These are phyloP conservation scores for Coffea eugenioides DNA, from an alignment of 257 asterid species.

Conservation along the genomic window DNA sequence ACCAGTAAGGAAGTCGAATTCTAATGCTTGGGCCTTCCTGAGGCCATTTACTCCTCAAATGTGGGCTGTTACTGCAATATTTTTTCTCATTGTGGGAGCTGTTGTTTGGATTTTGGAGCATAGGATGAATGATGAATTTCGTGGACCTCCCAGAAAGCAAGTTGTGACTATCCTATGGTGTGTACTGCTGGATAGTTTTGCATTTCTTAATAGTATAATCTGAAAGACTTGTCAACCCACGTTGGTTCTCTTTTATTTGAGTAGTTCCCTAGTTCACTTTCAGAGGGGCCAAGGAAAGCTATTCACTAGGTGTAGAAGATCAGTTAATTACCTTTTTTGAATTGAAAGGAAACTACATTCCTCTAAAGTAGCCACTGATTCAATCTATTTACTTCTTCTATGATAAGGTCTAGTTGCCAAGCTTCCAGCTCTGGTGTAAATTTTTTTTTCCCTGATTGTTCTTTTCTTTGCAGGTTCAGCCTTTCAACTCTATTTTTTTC, in stretches of 20 bases:
- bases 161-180: conserved; percentile 52
- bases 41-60: conserved; percentile 45
- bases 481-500: conserved; percentile 37
- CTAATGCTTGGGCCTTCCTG: conserved; percentile 50
- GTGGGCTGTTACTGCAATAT: conserved; percentile 49
- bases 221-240: background rate
- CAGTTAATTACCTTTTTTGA: background rate
- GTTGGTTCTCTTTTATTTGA: background rate
- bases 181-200: conserved; percentile 1
- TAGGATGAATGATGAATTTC: conserved; percentile 50
- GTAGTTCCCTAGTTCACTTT: too few relatives aligned
- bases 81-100: conserved; percentile 40
- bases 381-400: background rate
- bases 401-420: background rate
- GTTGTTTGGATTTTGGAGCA: conserved; percentile 65
- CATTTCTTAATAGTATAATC: background rate
- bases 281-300: too few relatives aligned
- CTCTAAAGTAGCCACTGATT: background rate
- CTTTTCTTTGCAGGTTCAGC: conserved; percentile 37
- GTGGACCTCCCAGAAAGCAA: conserved; percentile 59
- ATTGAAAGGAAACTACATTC: background rate
- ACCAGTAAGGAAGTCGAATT: conserved; percentile 39
- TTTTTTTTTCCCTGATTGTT: background rate
- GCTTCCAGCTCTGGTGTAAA: too few relatives aligned
- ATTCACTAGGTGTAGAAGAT: background rate